Percentiles rank a stretch among this genome's conserved stretches.
phyloP scores from a whole-genome alignment of 305 asterid genomes.

The Fraxinus xanthoxyloides region DNA sequence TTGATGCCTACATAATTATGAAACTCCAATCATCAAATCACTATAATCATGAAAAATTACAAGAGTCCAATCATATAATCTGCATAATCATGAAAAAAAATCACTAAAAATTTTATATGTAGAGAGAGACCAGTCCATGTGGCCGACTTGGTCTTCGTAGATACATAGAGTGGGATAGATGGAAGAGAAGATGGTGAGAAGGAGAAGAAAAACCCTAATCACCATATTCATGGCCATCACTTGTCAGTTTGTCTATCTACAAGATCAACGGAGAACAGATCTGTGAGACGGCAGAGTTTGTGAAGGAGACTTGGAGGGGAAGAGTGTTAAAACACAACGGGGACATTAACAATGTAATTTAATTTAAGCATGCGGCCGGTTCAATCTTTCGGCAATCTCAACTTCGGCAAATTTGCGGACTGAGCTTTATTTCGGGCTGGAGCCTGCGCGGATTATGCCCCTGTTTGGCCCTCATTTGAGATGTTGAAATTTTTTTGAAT shows the following conservation, averaged over 20 bases:
- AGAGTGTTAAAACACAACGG: not conserved
- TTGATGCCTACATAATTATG: constrained; percentile 65
- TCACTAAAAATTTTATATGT: not conserved
- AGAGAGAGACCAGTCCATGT: constrained; percentile 72
- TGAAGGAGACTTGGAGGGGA: not conserved
- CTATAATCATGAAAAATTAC: not conserved
- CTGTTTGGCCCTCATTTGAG: too few species aligned
- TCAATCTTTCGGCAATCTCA: not conserved
- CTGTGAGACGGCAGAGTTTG: constrained; percentile 10
- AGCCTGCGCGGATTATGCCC: not conserved
- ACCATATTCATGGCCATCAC: constrained; percentile 60
- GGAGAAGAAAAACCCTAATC: constrained; percentile 50
- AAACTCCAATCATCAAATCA: constrained; percentile 27
- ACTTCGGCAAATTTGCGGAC: not conserved
- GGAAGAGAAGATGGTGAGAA: constrained; percentile 35
- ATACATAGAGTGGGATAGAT: constrained; percentile 43
- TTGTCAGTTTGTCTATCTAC: constrained; percentile 12
- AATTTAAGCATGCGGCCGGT: not conserved
- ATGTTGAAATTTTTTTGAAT: too few species aligned
- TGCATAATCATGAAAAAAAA: not conserved
- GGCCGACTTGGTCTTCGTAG: constrained; percentile 93
- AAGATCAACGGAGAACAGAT: constrained; percentile 12
- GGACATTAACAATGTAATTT: not conserved
- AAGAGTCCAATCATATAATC: constrained; percentile 2
- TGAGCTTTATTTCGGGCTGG: not conserved